Evolutionary conservation across 192 early-diverging fungal genomes (phyloP), one percentile per base, ranked within the genome.

Genomic region (Funneliformis geosporum): DNA sequence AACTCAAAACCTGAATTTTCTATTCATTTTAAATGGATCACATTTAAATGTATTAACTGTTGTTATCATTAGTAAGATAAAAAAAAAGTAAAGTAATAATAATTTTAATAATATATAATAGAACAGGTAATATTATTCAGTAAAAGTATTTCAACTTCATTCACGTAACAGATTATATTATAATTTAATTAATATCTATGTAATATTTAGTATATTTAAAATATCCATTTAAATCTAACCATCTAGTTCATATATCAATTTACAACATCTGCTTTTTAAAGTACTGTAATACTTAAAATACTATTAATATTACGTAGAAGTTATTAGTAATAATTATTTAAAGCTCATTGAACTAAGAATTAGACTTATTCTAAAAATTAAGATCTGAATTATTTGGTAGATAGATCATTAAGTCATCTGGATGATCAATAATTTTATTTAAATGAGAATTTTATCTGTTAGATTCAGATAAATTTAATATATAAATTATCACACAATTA

Each of bases 61-160:
- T 16, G 16, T 77, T 39, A 55, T 55, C 38, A 3, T 75, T n/a
- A 38, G 75, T 27, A 43, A 77, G 12, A 66, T 77, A 44, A 77
- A 55, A 25, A 77, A 77, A 66, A n/a, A n/a, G n/a, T 27, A n/a
- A 62, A 2, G 25, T 28, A 8, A 25, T 23, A 10, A 59, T 14
- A n/a, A 75, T 21, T 75, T 75, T n/a, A 65, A 14, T 6, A 77
- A 33, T 21, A 43, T 62, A 46, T 18, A 65, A 46, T 66, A 77
- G 75, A 62, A 33, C 75, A 77, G 5, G 62, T 62, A 21, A 27
- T 77, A 7, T 77, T 62, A 77, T 77, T 66, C 21, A 62, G 75
- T 0, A 77, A 77, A 77, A 33, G 18, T 77, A 23, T 43, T 77
- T 6, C 67, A 69, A 69, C 28, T 69, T 69, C 67, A 69, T 6